Base-by-base conservation (phyloP, 169 alveolate species). In the Eimeria tenella region DNA sequence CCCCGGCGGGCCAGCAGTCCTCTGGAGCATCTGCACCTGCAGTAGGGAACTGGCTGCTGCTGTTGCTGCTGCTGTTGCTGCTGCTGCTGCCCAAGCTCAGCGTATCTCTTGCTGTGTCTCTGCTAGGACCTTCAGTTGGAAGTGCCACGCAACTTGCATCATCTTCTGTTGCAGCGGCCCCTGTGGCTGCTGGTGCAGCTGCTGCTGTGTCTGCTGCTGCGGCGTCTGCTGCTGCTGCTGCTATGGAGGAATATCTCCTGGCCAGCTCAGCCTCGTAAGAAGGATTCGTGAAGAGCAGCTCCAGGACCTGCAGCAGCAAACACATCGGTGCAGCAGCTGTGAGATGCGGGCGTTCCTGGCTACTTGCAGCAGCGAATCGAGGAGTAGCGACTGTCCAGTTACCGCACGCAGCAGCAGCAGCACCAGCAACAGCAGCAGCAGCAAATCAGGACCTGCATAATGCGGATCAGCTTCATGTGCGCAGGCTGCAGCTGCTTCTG, bases 201-300 rank as follows among this genome's bases (percentile, higher is more conserved):
- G 25, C 63, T 23, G 52, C 50, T 19, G 77, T 17, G 11, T n/a
- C 13, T 21, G 56, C 60, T 55, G 74, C 53, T 49, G 89, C 63
- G 9, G 70, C 63, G 62, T 89, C 71, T 53, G 60, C 71, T 55
- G 86, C 83, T 83, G 82, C 93, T 13, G 25, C 63, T 23, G 52
- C 50, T 19, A 73, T 17, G 11, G 68, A 3, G 13, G 79, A 23
- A 55, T 15, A 42, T 10, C 94, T 84, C 31, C 98, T 86, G 62
- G 96, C 96, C 87, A 92, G 77, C 94, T 96, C 98, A 5, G 97
- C 97, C 49, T 92, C 82, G 89, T 95, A 96, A 82, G 97, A 96
- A 4, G 96, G 96, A 58, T 96, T 96, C 19, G 97, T 94, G 81
- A 95, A 96, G n/a, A 93, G 93, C 88, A 86, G 90, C 86, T 63